phyloP scores from a whole-genome alignment of 2,329 filamentous ascomycete genomes.

The Fusarium circinatum region DNA sequence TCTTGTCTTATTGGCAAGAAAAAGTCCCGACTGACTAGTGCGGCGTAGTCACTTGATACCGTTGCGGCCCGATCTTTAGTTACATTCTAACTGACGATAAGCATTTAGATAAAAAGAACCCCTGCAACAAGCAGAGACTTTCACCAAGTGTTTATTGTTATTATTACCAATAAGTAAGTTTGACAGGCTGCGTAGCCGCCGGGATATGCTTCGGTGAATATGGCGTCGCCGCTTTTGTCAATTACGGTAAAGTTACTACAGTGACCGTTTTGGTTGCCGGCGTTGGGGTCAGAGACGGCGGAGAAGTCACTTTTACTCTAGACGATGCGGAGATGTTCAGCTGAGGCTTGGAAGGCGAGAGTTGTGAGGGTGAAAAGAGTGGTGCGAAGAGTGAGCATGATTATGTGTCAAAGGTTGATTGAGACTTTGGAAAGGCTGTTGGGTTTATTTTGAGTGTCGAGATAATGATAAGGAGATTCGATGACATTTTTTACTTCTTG shows the following conservation, averaged over 20 bases:
- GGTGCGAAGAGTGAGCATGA: neutral
- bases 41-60: neutral
- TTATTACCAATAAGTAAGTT: no score
- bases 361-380: neutral
- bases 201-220: neutral
- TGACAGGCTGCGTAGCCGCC: neutral
- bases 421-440: no score
- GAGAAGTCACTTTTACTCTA: neutral
- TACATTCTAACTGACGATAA: neutral
- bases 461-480: no score
- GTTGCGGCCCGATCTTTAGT: neutral
- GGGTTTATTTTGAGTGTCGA: no score
- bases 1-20: neutral
- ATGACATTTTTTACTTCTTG: no score
- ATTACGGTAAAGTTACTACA: neutral
- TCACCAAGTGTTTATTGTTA: fast-evolving
- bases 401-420: no score
- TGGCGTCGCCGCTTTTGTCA: neutral
- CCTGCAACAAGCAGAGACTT: no score
- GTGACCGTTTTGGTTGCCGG: neutral
- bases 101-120: neutral
- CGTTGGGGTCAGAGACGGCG: neutral
- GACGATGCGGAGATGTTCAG: neutral
- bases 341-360: neutral
- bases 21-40: neutral